Base-by-base conservation (phyloP, 495 filamentous ascomycete genomes). In the Trichoderma virens region DNA sequence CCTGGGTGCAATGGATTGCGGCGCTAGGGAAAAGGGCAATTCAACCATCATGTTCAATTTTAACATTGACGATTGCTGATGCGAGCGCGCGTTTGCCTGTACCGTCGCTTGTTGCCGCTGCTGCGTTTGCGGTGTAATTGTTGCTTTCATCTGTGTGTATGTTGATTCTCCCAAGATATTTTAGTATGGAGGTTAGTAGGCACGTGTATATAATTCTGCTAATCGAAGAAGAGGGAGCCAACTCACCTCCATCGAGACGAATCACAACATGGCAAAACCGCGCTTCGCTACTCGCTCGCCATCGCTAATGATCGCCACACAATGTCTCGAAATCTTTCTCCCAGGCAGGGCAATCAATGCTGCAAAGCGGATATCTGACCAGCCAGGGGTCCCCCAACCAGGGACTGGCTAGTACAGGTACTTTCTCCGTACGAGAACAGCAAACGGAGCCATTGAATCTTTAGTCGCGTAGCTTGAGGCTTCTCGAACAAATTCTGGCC, bases 291-390 rank as follows among this genome's bases (percentile, higher is more conserved):
- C 6, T 35, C 34, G 25, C 25, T 30, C 51, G 51, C 51, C 8
- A 56, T 56, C 51, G 25, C 51, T 27, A 25, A 56, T 30, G 51
- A 56, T 56, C 51, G 51, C 51, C 51, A 56, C 51, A 56, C 25
- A 27, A 28, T 56, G 13, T 13, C 41, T 56, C 30, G 7, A n/a
- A 9, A 28, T 56, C 27, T 16, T 30, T 25, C 25, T 28, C 13
- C 41, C 9, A 5, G 14, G 14, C 41, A 18, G 43, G 18, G 6
- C 6, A 47, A 20, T 47, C 25, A 28, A 9, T 54, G 6, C 45
- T 56, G 27, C 27, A 56, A 56, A 56, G 51, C 51, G 51, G 51
- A 56, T 14, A 27, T 23, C 20, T 25, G 14, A 28, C 23, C 9
- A 30, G 25, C 51, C 20, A 56, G 51, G 51, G 51, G 43, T 23